Evolutionary conservation across 1,284 basidiomycete genomes (phyloP).

Genomic region (Moesziomyces aphidis): DNA sequence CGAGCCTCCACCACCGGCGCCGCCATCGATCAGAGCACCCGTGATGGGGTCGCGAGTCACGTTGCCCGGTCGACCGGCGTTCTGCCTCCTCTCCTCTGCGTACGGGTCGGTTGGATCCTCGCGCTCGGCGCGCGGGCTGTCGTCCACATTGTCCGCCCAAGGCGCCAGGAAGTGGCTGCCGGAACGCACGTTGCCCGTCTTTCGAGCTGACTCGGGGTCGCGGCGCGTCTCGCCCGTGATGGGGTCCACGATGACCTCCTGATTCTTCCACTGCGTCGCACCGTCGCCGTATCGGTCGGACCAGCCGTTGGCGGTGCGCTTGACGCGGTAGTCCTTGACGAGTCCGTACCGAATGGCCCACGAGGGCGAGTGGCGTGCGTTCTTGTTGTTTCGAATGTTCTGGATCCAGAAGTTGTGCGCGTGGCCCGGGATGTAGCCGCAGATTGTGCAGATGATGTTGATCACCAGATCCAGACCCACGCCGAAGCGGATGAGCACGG

Average conservation of each 20-base stretch:
- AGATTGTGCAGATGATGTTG: slow-evolving; percentile 87
- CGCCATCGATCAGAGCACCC: slow-evolving; percentile 42
- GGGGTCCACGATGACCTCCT: slow-evolving; percentile 51
- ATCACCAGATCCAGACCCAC: slow-evolving; percentile 92
- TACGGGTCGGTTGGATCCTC: slow-evolving; percentile 40
- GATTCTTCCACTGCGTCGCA: slow-evolving; percentile 32
- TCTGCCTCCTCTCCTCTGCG: slow-evolving; percentile 40
- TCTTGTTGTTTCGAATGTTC: slow-evolving; percentile 97
- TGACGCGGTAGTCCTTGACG: slow-evolving; percentile 54
- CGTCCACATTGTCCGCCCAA: slow-evolving; percentile 51
- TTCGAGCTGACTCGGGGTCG: slow-evolving; percentile 33
- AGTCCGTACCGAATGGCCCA: slow-evolving; percentile 77
- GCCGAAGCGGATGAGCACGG: slow-evolving; percentile 93
- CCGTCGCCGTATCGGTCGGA: slow-evolving; percentile 48
- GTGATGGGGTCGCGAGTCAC: slow-evolving; percentile 46
- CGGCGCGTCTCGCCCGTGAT: slow-evolving; percentile 50
- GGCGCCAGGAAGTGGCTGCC: slow-evolving; percentile 40
- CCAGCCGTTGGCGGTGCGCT: slow-evolving; percentile 50
- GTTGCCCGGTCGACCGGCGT: slow-evolving; percentile 26
- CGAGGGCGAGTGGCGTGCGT: slow-evolving; percentile 86
- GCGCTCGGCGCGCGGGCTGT: slow-evolving; percentile 48
- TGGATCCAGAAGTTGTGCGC: slow-evolving; percentile 88
- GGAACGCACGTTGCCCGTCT: slow-evolving; percentile 35
- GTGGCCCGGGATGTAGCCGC: slow-evolving; percentile 75
- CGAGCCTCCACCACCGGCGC: slow-evolving; percentile 14